A percentile compares a stretch with the other conserved stretches of the same genome.
These are phyloP conservation scores for Hypoxylon sp. DNA, from an alignment of 2,329 filamentous ascomycete species.

Conservation along the genomic window DNA sequence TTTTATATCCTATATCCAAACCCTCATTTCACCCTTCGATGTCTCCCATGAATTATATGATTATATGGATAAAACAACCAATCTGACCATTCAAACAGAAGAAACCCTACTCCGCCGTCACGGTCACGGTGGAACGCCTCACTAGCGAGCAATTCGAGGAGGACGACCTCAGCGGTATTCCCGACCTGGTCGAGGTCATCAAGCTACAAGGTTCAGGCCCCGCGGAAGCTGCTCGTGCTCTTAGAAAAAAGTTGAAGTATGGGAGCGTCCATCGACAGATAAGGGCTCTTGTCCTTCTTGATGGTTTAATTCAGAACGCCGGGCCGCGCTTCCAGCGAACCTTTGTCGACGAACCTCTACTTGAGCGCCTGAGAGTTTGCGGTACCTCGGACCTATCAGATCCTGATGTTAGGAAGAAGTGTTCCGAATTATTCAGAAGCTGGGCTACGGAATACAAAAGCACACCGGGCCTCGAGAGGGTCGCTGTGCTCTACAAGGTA, in stretches of 20 bases:
- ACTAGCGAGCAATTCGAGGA: slow-evolving; percentile 91
- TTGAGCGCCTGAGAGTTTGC: slow-evolving; percentile 90
- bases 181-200: slow-evolving; percentile 94
- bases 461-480: slow-evolving; percentile 80
- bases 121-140: slow-evolving; percentile 89
- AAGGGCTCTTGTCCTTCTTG: slow-evolving; percentile 86
- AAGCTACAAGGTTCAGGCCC: slow-evolving; percentile 89
- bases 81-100: slow-evolving; percentile 59
- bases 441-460: slow-evolving; percentile 88
- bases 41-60: not conserved
- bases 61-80: not conserved
- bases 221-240: slow-evolving; percentile 87
- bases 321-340: slow-evolving; percentile 86
- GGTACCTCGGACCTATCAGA: slow-evolving; percentile 88
- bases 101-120: slow-evolving; percentile 94
- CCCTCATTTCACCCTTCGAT: not conserved
- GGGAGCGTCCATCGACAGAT: slow-evolving; percentile 94
- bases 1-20: slow-evolving; percentile 1
- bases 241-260: slow-evolving; percentile 99
- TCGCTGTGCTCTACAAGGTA: slow-evolving; percentile 81
- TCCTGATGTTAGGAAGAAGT: slow-evolving; percentile 86
- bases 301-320: slow-evolving; percentile 94
- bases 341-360: slow-evolving; percentile 89
- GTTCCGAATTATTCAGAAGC: slow-evolving; percentile 83
- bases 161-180: slow-evolving; percentile 90